Conservation (phyloP, 2,329 filamentous ascomycete genomes). For the Pseudocercospora vitis region DNA sequence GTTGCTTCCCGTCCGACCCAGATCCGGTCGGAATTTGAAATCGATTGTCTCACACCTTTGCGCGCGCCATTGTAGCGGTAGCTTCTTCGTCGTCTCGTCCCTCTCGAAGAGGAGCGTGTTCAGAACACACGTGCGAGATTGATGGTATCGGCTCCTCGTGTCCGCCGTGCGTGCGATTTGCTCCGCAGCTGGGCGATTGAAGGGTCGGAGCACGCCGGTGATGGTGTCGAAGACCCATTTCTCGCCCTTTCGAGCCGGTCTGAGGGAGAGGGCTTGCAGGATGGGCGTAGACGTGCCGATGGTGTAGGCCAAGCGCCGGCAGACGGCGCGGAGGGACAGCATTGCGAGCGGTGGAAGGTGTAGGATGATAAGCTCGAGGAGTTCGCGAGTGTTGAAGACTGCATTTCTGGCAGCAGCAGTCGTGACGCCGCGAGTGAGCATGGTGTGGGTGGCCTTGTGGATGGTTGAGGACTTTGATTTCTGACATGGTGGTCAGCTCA, state of each 20-base stretch:
- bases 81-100: neutral
- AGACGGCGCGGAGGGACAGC: slow-evolving; percentile 26
- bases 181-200: neutral
- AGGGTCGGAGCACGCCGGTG: neutral
- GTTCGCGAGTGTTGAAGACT: slow-evolving; percentile 25
- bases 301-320: slow-evolving; percentile 18
- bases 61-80: neutral
- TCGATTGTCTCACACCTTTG: slow-evolving; percentile 13
- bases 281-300: slow-evolving; percentile 9
- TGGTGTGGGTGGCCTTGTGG: slow-evolving; percentile 10
- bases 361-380: slow-evolving; percentile 23
- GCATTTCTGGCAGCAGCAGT: slow-evolving; percentile 2
- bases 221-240: slow-evolving; percentile 9
- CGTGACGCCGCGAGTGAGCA: slow-evolving; percentile 20
- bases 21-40: slow-evolving; percentile 8
- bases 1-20: too few relatives aligned
- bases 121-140: slow-evolving; percentile 3
- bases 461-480: neutral
- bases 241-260: neutral
- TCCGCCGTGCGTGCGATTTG: neutral
- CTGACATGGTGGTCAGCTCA: too few relatives aligned
- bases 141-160: neutral
- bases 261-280: slow-evolving; percentile 11
- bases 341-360: slow-evolving; percentile 17
- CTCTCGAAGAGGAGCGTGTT: slow-evolving; percentile 18